Evolutionary conservation across 768 basidiomycete species (phyloP).

Genomic region (Tubosaeta sp.): DNA sequence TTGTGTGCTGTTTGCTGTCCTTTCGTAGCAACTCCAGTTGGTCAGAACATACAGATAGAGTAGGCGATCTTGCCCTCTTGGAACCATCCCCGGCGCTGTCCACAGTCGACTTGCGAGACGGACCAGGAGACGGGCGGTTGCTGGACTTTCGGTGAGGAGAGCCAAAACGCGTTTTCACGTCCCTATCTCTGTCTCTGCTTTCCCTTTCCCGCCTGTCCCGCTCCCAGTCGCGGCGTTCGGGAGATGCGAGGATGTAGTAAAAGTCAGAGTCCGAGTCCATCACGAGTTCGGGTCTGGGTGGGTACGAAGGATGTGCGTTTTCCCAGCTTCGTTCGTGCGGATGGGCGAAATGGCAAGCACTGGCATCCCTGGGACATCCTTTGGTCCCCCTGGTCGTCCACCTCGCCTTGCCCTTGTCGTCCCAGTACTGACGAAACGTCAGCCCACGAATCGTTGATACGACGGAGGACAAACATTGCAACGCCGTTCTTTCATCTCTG

Average conservation of each 20-base stretch:
- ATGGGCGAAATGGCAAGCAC: conserved; percentile 27
- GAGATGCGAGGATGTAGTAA: conserved; percentile 13
- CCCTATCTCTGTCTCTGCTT: not conserved
- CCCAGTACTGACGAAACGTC: conserved; percentile 21
- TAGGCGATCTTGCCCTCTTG: conserved; percentile 22
- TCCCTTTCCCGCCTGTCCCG: conserved; percentile 11
- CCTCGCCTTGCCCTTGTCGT: conserved; percentile 26
- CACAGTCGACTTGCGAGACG: conserved; percentile 14
- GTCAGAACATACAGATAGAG: conserved; percentile 25
- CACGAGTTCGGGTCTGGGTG: conserved; percentile 19
- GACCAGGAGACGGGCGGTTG: conserved; percentile 9
- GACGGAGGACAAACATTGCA: conserved; percentile 26
- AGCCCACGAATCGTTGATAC: not conserved
- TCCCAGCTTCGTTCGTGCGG: conserved; percentile 33
- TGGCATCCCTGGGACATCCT: conserved; percentile 22
- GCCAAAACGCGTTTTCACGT: not conserved
- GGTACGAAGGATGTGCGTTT: conserved; percentile 24
- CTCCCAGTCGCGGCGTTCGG: conserved; percentile 15
- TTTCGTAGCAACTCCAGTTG: conserved; percentile 20
- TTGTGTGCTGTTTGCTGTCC: conserved; percentile 7
- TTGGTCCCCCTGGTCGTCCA: conserved; percentile 14
- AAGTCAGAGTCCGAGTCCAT: conserved; percentile 22
- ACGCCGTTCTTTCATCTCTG: conserved; percentile 21
- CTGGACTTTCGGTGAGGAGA: conserved; percentile 19
- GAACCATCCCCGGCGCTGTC: conserved; percentile 7